Conservation (phyloP, 495 filamentous ascomycete species). For the Parachaetomium inaequale region DNA sequence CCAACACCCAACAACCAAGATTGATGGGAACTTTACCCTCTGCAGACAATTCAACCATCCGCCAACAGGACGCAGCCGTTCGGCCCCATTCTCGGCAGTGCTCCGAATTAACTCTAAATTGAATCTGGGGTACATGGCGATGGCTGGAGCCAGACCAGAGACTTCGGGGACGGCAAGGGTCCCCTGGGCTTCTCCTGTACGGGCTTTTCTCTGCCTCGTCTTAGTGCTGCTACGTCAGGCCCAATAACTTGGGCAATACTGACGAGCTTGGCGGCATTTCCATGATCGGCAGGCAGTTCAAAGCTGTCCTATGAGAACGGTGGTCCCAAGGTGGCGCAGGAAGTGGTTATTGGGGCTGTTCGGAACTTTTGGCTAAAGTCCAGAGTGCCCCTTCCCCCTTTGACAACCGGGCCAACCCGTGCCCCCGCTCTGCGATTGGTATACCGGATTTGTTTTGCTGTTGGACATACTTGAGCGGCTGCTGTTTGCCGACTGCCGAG, state of each 20-base stretch:
- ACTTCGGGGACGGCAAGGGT: neutral
- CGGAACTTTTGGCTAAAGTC: neutral
- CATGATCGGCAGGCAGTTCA: neutral
- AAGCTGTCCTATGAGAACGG: neutral
- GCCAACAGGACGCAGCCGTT: neutral
- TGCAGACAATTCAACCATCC: conserved; percentile 1
- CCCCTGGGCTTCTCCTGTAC: neutral
- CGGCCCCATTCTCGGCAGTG: conserved; percentile 20
- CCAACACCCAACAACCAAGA: neutral
- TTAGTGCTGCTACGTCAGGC: neutral
- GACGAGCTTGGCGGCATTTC: neutral
- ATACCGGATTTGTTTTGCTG: neutral
- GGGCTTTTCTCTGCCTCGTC: neutral
- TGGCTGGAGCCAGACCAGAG: neutral
- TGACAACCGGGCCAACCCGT: neutral
- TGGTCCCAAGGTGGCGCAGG: neutral
- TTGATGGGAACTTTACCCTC: neutral
- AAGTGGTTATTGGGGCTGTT: neutral
- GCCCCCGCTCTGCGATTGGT: neutral
- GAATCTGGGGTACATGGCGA: conserved; percentile 3
- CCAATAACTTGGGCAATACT: neutral
- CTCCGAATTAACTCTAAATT: conserved; percentile 16
- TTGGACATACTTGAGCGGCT: no score
- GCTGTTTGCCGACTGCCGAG: neutral
- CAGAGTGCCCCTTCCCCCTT: neutral